Base-by-base conservation (phyloP, 1,284 basidiomycete species). In the Rhodofomes roseus region DNA sequence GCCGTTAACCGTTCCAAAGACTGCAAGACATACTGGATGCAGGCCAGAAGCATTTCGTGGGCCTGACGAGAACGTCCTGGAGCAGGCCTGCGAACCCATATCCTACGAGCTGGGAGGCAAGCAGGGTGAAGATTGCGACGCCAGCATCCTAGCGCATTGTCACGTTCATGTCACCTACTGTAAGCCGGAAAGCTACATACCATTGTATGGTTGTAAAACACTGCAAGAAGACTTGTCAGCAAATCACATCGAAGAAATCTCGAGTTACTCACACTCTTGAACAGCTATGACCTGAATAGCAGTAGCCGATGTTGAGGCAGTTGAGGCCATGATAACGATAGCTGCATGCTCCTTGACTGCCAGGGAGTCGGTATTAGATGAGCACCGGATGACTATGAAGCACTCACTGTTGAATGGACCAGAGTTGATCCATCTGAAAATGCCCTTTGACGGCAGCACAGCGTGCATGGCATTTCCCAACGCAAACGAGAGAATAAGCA, bases 341-440 rank as follows among this genome's bases (percentile, higher is more conserved):
- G 82, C 80, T 29, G 82, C 81, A 68, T 86, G 83, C 66, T 87
- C 84, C 73, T 83, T 83, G 68, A 84, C 75, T 74, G 40, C 37
- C 23, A 51, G 67, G 20, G 16, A 6, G 20, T 85, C 53, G 44
- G 40, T 48, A 51, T 44, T 36, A 29, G 20, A 25, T 44, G 34
- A 27, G 27, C 56, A n/a, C 27, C 48, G 12, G 31, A 52, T 31
- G 6, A 11, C 4, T 22, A 27, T 7, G 64, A 27, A 12, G 14
- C 29, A 22, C 40, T 6, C 71, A 76, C 51, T 64, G 81, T 81
- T 84, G 73, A 83, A 84, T 8, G 78, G 77, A 0, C 82, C 81
- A n/a, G 79, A 82, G 67, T 84, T 84, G 66, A 84, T 66, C 52
- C 65, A 75, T 22, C 64, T 56, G 65, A 74, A 74, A 46, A 66